Evolutionary conservation across 441 rosid species (phyloP).

Genomic region (Adansonia madagascariensis): DNA sequence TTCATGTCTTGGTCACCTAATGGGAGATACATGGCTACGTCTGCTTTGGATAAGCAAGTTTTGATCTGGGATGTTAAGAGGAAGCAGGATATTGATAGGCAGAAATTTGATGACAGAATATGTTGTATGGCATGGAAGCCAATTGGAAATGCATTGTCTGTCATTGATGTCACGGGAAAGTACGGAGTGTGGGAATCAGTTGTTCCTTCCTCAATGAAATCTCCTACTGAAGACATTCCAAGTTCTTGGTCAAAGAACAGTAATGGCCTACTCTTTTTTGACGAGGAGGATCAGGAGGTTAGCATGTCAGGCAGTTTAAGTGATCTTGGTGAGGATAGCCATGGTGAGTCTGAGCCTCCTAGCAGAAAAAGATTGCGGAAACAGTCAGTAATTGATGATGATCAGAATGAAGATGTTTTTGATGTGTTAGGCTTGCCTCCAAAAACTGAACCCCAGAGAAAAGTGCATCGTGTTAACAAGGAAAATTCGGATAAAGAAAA

Average conservation of each 20-base stretch:
- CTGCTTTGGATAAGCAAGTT: constrained; percentile 82
- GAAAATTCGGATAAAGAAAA: constrained; percentile 49
- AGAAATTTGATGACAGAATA: constrained; percentile 71
- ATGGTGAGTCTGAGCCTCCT: constrained; percentile 61
- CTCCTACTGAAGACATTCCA: constrained; percentile 80
- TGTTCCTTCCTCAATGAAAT: constrained; percentile 88
- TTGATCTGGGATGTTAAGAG: constrained; percentile 85
- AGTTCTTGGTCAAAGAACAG: constrained; percentile 56
- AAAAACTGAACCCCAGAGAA: constrained; percentile 45
- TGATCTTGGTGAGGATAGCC: constrained; percentile 65
- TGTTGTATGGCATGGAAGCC: constrained; percentile 94
- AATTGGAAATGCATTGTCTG: constrained; percentile 78
- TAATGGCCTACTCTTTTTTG: constrained; percentile 70
- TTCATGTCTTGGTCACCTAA: constrained; percentile 87
- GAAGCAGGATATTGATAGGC: constrained; percentile 87
- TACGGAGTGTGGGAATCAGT: constrained; percentile 90
- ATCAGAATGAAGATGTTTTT: constrained; percentile 48
- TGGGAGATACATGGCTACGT: constrained; percentile 90
- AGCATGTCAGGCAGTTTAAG: constrained; percentile 62
- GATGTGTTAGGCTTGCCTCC: constrained; percentile 49
- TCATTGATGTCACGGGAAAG: constrained; percentile 76
- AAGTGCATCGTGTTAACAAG: constrained; percentile 36
- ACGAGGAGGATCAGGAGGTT: constrained; percentile 65
- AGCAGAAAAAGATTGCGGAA: constrained; percentile 71
- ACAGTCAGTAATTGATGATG: constrained; percentile 48